phyloP scores from a whole-genome alignment of 1,139 yeast species.

The Geotrichum siamense region DNA sequence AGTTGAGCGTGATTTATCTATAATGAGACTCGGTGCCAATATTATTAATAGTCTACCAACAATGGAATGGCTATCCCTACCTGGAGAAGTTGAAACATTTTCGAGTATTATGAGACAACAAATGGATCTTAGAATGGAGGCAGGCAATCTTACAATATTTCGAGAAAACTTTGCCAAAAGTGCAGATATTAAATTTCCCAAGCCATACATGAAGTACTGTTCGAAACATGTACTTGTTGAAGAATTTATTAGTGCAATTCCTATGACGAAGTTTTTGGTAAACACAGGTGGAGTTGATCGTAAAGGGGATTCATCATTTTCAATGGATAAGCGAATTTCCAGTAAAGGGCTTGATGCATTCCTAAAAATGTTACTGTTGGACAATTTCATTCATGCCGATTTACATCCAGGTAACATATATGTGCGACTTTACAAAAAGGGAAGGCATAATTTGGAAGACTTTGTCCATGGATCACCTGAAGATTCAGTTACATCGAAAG shows the following conservation, averaged over 20 bases:
- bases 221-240: slow-evolving; percentile 76
- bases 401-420: slow-evolving; percentile 94
- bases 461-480: slow-evolving; percentile 19
- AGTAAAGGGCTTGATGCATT: slow-evolving; percentile 88
- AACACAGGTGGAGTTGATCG: slow-evolving; percentile 35
- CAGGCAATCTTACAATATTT: slow-evolving; percentile 67
- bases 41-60: slow-evolving; percentile 70
- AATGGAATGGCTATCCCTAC: slow-evolving; percentile 95
- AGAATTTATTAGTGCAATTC: slow-evolving; percentile 74
- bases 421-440: slow-evolving; percentile 55
- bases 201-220: slow-evolving; percentile 59
- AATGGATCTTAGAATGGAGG: slow-evolving; percentile 83
- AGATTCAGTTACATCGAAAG: slow-evolving; percentile 21
- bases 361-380: slow-evolving; percentile 82
- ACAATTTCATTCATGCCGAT: slow-evolving; percentile 93
- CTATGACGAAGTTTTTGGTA: slow-evolving; percentile 62
- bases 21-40: slow-evolving; percentile 75
- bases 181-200: slow-evolving; percentile 68
- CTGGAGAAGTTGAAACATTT: slow-evolving; percentile 89
- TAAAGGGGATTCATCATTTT: slow-evolving; percentile 16
- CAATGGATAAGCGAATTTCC: slow-evolving; percentile 66
- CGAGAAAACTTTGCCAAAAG: slow-evolving; percentile 51
- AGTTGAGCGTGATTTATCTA: slow-evolving; percentile 71
- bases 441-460: slow-evolving; percentile 13
- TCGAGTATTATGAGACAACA: slow-evolving; percentile 80